phyloP scores from a whole-genome alignment of 768 basidiomycete genomes.

The Rhizopogon roseolus region DNA sequence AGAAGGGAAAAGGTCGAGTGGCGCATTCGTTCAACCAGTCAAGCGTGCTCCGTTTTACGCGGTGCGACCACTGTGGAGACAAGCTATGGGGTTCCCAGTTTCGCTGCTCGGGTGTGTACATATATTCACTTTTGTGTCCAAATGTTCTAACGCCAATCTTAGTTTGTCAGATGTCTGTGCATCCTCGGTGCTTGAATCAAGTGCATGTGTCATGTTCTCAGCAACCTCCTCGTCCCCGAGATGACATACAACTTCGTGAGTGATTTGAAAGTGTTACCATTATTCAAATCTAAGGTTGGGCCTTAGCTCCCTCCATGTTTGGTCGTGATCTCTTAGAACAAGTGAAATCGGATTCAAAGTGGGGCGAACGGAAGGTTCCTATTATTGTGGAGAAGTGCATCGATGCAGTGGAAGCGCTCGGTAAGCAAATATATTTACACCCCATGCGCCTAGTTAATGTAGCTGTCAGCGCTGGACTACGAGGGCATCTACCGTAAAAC shows the following conservation, averaged over 20 bases:
- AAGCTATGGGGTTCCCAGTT: slow-evolving; percentile 99
- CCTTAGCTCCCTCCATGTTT: slow-evolving; percentile 82
- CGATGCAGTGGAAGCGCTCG: slow-evolving; percentile 82
- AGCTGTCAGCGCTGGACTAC: slow-evolving; percentile 75
- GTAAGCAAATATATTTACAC: slow-evolving; percentile 37
- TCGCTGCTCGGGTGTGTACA: slow-evolving; percentile 77
- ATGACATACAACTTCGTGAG: slow-evolving; percentile 20
- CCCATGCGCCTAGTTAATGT: background rate
- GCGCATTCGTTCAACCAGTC: slow-evolving; percentile 89
- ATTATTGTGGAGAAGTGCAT: slow-evolving; percentile 95
- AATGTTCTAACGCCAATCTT: background rate
- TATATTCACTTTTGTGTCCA: slow-evolving; percentile 4
- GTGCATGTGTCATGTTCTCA: slow-evolving; percentile 65
- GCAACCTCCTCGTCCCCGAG: slow-evolving; percentile 31
- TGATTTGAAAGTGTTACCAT: slow-evolving; percentile 1
- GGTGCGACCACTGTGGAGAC: slow-evolving; percentile 94
- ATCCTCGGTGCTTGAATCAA: slow-evolving; percentile 77
- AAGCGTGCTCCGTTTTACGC: slow-evolving; percentile 81
- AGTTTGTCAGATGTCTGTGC: slow-evolving; percentile 86
- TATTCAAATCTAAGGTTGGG: slow-evolving; percentile 10
- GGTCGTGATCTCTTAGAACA: slow-evolving; percentile 87
- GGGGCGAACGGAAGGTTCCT: slow-evolving; percentile 64
- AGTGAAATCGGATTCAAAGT: slow-evolving; percentile 59
- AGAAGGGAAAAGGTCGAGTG: slow-evolving; percentile 35
- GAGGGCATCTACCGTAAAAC: slow-evolving; percentile 99